phyloP scores from a whole-genome alignment of 1,284 basidiomycete genomes.

The Austroboletus rostrupii region DNA sequence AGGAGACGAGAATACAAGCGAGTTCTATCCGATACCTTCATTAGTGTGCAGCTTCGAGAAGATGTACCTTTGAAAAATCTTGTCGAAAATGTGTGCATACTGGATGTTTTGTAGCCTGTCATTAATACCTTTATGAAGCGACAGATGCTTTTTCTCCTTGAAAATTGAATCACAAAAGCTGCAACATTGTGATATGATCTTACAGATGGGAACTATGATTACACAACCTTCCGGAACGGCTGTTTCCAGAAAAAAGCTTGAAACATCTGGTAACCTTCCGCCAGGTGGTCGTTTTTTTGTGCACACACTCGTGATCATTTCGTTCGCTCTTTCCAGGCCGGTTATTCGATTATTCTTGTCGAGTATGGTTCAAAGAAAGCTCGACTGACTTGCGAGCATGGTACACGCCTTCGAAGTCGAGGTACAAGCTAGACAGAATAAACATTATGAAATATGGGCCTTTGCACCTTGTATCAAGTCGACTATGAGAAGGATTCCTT shows the following conservation, averaged over 20 bases:
- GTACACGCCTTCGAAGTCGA: conserved; percentile 61
- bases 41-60: not conserved
- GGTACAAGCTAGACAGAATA: conserved; percentile 34
- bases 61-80: not conserved
- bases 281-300: conserved; percentile 31
- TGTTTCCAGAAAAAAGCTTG: conserved; percentile 5
- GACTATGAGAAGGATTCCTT: conserved; percentile 39
- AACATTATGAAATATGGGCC: conserved; percentile 38
- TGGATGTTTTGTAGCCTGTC: not conserved
- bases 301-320: not conserved
- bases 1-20: not conserved
- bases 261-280: conserved; percentile 39
- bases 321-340: conserved; percentile 36
- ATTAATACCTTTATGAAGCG: no score
- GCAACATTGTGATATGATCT: no score
- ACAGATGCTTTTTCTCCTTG: no score
- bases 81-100: not conserved
- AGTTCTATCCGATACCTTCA: not conserved
- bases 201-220: no score
- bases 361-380: conserved; percentile 51
- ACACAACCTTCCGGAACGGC: no score
- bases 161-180: no score
- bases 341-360: conserved; percentile 55
- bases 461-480: conserved; percentile 57
- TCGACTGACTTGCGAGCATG: conserved; percentile 49